phyloP scores from a whole-genome alignment of 202 grass and related monocot species.

The Zizania palustris region DNA sequence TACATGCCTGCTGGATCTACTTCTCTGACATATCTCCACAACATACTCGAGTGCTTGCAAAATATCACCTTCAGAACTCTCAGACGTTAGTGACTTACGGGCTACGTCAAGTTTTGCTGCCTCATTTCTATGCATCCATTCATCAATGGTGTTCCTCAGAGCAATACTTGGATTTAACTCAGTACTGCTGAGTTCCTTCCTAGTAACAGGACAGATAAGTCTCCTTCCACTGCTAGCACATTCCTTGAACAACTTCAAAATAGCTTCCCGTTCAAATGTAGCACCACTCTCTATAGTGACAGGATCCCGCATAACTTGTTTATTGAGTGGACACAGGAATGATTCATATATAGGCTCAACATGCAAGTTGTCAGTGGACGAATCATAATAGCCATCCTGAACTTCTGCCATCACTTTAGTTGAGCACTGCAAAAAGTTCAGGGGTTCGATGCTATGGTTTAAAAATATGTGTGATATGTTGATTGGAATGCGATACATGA shows the following conservation, averaged over 20 bases:
- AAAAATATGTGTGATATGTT: not conserved
- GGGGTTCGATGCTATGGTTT: not conserved
- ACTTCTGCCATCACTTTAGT: constrained; percentile 58
- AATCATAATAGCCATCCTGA: constrained; percentile 60
- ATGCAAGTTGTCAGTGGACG: constrained; percentile 55
- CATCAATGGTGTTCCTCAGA: constrained; percentile 80
- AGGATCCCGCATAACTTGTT: constrained; percentile 87
- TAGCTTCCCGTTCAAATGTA: constrained; percentile 82
- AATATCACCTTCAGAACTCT: constrained; percentile 65
- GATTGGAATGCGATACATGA: not conserved
- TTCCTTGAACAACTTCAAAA: constrained; percentile 79
- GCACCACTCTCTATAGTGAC: constrained; percentile 77
- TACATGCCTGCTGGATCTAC: constrained; percentile 56
- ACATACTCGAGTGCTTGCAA: constrained; percentile 76
- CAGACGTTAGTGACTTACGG: constrained; percentile 57
- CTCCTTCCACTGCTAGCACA: constrained; percentile 57
- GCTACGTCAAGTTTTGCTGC: constrained; percentile 76
- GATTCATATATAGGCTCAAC: constrained; percentile 89
- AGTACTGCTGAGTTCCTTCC: constrained; percentile 68
- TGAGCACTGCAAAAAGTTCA: constrained; percentile 37
- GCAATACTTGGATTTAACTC: constrained; percentile 91
- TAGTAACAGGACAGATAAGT: constrained; percentile 75
- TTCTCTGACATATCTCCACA: constrained; percentile 67
- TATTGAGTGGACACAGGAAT: constrained; percentile 83
- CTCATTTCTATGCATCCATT: constrained; percentile 90